phyloP scores from a whole-genome alignment of 805 yeast species.

The Candida maesae region DNA sequence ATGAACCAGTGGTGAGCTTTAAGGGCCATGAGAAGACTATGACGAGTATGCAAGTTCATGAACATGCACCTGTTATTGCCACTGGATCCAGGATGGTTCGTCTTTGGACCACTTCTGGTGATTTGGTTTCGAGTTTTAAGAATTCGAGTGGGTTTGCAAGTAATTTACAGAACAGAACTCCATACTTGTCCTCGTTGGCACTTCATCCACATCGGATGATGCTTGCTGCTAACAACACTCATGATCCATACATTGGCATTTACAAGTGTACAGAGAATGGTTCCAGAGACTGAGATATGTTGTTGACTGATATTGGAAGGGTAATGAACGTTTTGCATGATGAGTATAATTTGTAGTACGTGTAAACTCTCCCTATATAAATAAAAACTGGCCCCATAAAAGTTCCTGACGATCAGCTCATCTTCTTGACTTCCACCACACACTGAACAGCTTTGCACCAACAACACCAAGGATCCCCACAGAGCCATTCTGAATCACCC shows the following conservation, averaged over 20 bases:
- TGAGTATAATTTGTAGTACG: too few relatives aligned
- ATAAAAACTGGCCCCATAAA: too few relatives aligned
- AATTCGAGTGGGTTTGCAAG: slow-evolving; percentile 34
- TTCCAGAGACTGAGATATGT: slow-evolving; percentile 3
- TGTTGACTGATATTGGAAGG: too few relatives aligned
- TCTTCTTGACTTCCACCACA: slow-evolving; percentile 2
- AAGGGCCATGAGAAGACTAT: slow-evolving; percentile 44
- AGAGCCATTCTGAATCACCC: slow-evolving; percentile 14
- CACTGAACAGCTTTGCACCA: slow-evolving; percentile 3
- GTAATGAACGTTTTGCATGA: too few relatives aligned
- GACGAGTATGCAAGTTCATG: slow-evolving; percentile 81
- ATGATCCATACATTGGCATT: slow-evolving; percentile 66
- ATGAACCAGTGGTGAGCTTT: slow-evolving; percentile 67
- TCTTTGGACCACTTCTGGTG: slow-evolving; percentile 85
- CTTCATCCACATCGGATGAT: slow-evolving; percentile 96
- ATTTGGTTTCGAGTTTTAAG: slow-evolving; percentile 57
- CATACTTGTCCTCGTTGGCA: slow-evolving; percentile 59
- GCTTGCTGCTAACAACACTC: slow-evolving; percentile 80
- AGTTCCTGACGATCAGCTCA: too few relatives aligned
- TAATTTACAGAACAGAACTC: slow-evolving; percentile 26
- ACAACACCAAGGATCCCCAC: slow-evolving; percentile 2
- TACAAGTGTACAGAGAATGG: slow-evolving; percentile 45
- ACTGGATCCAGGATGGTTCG: slow-evolving; percentile 80
- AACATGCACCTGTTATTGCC: slow-evolving; percentile 92
- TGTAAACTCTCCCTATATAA: too few relatives aligned